Percentiles rank a stretch among this genome's conserved stretches.
phyloP scores from a whole-genome alignment of 257 asterid species.

The Plantago elongata region DNA sequence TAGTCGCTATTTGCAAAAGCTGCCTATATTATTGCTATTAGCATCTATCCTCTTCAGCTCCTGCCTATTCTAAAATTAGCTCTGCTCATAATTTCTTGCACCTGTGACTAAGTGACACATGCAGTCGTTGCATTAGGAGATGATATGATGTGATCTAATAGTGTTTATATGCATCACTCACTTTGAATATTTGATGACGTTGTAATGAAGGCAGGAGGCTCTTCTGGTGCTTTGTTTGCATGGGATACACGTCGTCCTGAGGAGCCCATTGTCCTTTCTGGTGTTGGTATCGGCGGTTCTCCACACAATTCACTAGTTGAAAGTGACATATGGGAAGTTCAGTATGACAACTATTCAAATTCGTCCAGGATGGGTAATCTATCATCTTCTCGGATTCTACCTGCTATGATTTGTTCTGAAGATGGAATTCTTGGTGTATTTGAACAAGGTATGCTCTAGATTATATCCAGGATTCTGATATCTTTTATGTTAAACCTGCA shows the following conservation, averaged over 20 bases:
- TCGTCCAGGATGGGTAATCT: slow-evolving; percentile 47
- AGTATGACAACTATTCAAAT: slow-evolving; percentile 66
- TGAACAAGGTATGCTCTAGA: slow-evolving; percentile 58
- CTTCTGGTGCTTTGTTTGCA: slow-evolving; percentile 85
- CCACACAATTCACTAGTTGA: slow-evolving; percentile 48
- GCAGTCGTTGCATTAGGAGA: not conserved
- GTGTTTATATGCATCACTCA: not conserved
- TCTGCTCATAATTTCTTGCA: too few species aligned
- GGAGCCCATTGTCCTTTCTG: slow-evolving; percentile 60
- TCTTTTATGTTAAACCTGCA: not conserved
- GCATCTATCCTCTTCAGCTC: too few species aligned
- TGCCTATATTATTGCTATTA: too few species aligned
- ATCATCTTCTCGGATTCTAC: slow-evolving; percentile 65
- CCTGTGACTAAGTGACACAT: not conserved
- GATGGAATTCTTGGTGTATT: slow-evolving; percentile 85
- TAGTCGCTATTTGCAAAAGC: too few species aligned
- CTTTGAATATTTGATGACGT: slow-evolving; percentile 14
- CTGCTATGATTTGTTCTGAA: slow-evolving; percentile 94
- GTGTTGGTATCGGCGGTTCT: slow-evolving; percentile 36
- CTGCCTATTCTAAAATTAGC: too few species aligned
- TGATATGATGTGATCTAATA: not conserved
- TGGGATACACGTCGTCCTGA: slow-evolving; percentile 91
- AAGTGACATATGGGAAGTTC: slow-evolving; percentile 94
- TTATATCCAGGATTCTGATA: slow-evolving; percentile 2
- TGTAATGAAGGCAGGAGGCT: slow-evolving; percentile 88